These are phyloP conservation scores for Neurospora intermedia DNA, from an alignment of 495 filamentous ascomycete genomes.

Conservation along the genomic window DNA sequence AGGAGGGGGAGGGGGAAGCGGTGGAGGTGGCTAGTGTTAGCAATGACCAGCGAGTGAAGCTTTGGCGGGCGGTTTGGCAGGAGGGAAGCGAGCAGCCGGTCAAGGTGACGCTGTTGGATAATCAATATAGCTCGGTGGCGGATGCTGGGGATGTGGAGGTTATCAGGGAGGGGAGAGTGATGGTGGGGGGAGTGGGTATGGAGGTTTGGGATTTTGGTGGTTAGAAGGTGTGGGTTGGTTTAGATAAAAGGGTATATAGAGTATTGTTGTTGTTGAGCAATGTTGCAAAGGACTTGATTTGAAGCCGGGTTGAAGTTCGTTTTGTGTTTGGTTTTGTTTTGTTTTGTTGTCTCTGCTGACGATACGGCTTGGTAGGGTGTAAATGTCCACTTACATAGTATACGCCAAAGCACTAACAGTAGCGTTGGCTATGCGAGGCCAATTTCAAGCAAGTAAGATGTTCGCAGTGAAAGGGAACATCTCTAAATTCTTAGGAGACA, in stretches of 20 bases:
- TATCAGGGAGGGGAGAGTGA: slow-evolving; percentile 14
- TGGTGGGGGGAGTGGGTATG: slow-evolving; percentile 16
- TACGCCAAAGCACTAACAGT: background rate
- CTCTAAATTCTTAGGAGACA: too few species aligned
- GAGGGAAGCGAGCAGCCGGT: slow-evolving; percentile 3
- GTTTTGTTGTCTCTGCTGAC: background rate
- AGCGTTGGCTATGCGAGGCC: background rate
- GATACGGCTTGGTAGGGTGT: background rate
- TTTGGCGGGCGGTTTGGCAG: slow-evolving; percentile 45
- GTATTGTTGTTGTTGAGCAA: background rate
- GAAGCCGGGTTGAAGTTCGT: background rate
- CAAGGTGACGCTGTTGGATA: slow-evolving; percentile 34
- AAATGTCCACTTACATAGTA: background rate
- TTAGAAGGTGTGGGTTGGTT: background rate
- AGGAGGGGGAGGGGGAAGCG: slow-evolving; percentile 1
- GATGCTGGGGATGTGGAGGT: slow-evolving; percentile 35
- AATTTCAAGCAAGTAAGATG: background rate
- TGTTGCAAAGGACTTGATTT: background rate
- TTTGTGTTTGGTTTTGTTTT: too few species aligned
- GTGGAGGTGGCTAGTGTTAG: slow-evolving; percentile 48
- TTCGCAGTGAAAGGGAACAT: accelerated
- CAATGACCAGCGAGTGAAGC: slow-evolving; percentile 72
- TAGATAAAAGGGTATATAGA: background rate
- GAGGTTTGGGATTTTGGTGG: slow-evolving; percentile 14
- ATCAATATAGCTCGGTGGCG: slow-evolving; percentile 53